Percentiles rank a stretch among this genome's conserved stretches.
Conservation (phyloP, 805 yeast species). For the Lachancea dasiensis region DNA sequence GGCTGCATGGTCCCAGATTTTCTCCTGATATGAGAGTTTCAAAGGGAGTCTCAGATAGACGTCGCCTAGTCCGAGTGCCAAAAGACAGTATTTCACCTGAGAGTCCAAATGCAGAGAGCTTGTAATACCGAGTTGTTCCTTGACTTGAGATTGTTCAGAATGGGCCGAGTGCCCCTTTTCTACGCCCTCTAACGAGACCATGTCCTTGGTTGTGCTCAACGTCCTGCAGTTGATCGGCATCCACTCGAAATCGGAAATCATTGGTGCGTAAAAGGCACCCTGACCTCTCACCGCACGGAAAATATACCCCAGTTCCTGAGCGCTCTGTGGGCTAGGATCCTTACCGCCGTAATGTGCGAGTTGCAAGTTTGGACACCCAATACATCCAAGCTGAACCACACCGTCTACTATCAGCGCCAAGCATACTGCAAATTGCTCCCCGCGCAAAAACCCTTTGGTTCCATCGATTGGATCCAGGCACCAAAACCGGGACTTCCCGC, state of each 20-base stretch:
- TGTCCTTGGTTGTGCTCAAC: constrained; percentile 18
- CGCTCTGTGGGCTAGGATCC: constrained; percentile 33
- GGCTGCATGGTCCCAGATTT: constrained; percentile 99
- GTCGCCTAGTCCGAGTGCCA: constrained; percentile 89
- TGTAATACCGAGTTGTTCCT: constrained; percentile 53
- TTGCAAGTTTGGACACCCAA: constrained; percentile 89
- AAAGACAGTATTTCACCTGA: constrained; percentile 91
- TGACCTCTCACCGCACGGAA: constrained; percentile 30
- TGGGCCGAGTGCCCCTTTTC: constrained; percentile 95
- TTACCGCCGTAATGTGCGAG: constrained; percentile 33
- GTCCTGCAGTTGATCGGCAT: constrained; percentile 52
- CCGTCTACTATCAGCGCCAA: constrained; percentile 85
- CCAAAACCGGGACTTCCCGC: constrained; percentile 81
- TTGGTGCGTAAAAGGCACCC: constrained; percentile 35
- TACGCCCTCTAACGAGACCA: constrained; percentile 64
- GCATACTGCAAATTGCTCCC: constrained; percentile 96
- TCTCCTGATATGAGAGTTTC: constrained; percentile 70
- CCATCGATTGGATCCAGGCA: constrained; percentile 98
- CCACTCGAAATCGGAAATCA: constrained; percentile 29
- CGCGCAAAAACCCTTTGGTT: constrained; percentile 91
- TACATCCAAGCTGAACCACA: constrained; percentile 78
- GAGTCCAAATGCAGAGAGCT: constrained; percentile 81
- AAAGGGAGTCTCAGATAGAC: constrained; percentile 85
- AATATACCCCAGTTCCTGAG: constrained; percentile 28
- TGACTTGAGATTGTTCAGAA: constrained; percentile 74